Evolutionary conservation across 176 grass and related monocot genomes (phyloP).

Genomic region (Oryza brachyantha): DNA sequence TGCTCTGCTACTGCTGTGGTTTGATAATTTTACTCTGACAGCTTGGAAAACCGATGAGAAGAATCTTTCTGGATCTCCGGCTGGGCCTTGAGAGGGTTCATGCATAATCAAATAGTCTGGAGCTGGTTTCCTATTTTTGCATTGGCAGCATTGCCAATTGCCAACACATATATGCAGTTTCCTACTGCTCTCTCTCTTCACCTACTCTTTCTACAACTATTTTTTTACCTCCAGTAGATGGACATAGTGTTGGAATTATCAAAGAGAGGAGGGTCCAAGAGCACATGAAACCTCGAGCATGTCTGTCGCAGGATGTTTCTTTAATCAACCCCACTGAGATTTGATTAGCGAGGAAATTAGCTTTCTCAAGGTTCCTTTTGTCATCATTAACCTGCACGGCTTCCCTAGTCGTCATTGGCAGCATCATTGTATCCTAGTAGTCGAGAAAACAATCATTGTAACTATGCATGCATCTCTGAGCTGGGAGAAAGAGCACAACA

Average conservation of each 20-base stretch:
- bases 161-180: background rate
- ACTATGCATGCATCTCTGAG: background rate
- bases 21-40: slow-evolving; percentile 25
- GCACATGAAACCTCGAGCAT: slow-evolving; percentile 64
- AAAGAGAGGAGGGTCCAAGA: slow-evolving; percentile 17
- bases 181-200: background rate
- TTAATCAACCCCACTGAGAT: slow-evolving; percentile 31
- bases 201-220: slow-evolving; percentile 15
- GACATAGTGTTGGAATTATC: background rate
- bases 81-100: background rate
- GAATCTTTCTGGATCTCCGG: slow-evolving; percentile 49
- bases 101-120: slow-evolving; percentile 30
- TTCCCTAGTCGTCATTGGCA: slow-evolving; percentile 24
- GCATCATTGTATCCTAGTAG: slow-evolving; percentile 15
- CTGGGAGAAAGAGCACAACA: background rate
- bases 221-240: slow-evolving; percentile 32
- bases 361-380: slow-evolving; percentile 21
- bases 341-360: slow-evolving; percentile 23
- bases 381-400: slow-evolving; percentile 31
- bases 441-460: slow-evolving; percentile 20
- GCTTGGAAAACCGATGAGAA: slow-evolving; percentile 44
- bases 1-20: background rate
- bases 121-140: slow-evolving; percentile 32
- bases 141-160: background rate
- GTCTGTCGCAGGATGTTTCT: slow-evolving; percentile 45